Base-by-base conservation (phyloP, 768 basidiomycete species). In the Galerina marginata region DNA sequence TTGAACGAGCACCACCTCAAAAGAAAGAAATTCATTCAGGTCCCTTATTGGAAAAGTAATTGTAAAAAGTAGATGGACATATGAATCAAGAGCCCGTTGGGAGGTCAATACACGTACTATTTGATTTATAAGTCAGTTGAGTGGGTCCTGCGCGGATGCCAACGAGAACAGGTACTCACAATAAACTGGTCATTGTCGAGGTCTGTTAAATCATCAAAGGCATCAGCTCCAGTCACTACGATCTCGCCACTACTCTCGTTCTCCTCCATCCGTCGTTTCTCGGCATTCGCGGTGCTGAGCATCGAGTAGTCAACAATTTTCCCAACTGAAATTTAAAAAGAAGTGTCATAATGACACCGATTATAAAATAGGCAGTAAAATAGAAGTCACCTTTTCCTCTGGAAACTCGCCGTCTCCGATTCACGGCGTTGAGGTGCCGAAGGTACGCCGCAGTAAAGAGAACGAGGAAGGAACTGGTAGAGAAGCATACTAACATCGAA, bases 201-300 rank as follows among this genome's bases (percentile, higher is more conserved):
- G 47, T 69, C 68, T 2, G 68, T 69, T 43, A 69, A 43, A 55
- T 69, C 68, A n/a, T 67, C 64, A 26, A 67, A 69, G 23, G 68
- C 68, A 20, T 56, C 56, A 3, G 20, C 44, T 4, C 68, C 68
- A 51, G 49, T 44, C 3, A 12, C 9, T 5, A 25, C 12, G 6
- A 20, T 20, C 3, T 12, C 49, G 7, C 51, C 51, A 14, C 15
- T n/a, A 12, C 40, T 40, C 2, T 45, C 20, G 12, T 15, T 25
- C 12, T 50, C 33, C 23, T 57, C 55, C 14, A 20, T 16, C 16
- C 54, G 58, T 36, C 46, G 46, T 9, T 20, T 49, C 23, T 63
- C 63, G 11, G 49, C 59, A 50, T 63, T 48, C 29, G n/a, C 10
- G 4, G 59, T 40, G 9, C n/a, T 51, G 10, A 65, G 38, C 65